Conservation (phyloP, 495 filamentous ascomycete species). For the Ascodesmis nigricans region DNA sequence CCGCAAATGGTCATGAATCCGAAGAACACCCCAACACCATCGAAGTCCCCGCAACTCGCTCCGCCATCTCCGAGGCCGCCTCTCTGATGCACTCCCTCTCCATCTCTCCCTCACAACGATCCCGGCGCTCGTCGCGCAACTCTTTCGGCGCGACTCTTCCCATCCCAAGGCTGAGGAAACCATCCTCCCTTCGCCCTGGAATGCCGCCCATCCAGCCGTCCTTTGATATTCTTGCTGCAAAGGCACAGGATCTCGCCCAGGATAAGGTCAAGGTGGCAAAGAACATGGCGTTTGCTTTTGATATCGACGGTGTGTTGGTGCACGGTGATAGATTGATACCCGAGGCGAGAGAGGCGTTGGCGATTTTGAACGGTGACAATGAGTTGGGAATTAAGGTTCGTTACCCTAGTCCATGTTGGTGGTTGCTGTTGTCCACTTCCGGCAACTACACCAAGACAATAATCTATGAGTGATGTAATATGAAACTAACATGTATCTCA, state of each 20-base stretch:
- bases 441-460: too few relatives aligned
- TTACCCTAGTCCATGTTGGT: too few relatives aligned
- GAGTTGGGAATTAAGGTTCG: slow-evolving; percentile 37
- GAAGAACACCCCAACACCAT: slow-evolving; percentile 27
- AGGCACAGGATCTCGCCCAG: slow-evolving; percentile 47
- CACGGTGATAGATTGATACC: slow-evolving; percentile 43
- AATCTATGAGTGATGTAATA: neutral
- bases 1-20: slow-evolving; percentile 15
- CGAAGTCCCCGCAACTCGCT: slow-evolving; percentile 50
- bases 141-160: slow-evolving; percentile 58
- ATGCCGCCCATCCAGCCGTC: slow-evolving; percentile 32
- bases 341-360: slow-evolving; percentile 34
- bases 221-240: slow-evolving; percentile 47
- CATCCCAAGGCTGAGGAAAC: slow-evolving; percentile 49
- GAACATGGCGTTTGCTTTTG: slow-evolving; percentile 46
- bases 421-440: too few relatives aligned
- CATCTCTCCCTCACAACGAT: slow-evolving; percentile 40
- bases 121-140: slow-evolving; percentile 49
- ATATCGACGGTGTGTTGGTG: slow-evolving; percentile 44
- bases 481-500: neutral
- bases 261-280: slow-evolving; percentile 43
- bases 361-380: slow-evolving; percentile 45
- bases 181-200: slow-evolving; percentile 32
- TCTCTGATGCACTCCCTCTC: slow-evolving; percentile 56
- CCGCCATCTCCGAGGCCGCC: slow-evolving; percentile 43